Evolutionary conservation across 176 grass and related monocot genomes (phyloP), one percentile per base, ranked within the genome.

Genomic region (Zizania latifolia): DNA sequence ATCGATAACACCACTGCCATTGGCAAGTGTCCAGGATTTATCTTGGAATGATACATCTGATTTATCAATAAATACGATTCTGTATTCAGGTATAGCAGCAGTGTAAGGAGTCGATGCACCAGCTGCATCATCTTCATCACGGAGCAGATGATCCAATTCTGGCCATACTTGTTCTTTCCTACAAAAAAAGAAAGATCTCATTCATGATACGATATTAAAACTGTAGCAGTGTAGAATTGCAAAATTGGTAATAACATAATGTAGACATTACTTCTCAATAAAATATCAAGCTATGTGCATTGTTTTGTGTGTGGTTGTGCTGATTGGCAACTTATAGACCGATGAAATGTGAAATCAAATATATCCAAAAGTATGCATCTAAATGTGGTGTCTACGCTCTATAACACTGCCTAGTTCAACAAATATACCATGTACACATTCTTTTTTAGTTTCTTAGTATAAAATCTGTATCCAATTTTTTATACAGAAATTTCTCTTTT

Each of bases 141-240:
- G 89, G 62, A 99, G 83, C 53, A 95, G 71, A 43, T 92, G 82
- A 77, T 99, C 96, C 51, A 95, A 76, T 58, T 99, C 96, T 68
- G 89, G 92, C 96, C 96, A 94, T 36, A 92, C 65, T 67, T 86
- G 76, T 61, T 99, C 96, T 87, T 88, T 99, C 92, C 95, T 99
- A 73, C 39, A 93, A 28, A 75, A 36, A 70, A 80, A 68, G 37
- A 78, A 33, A 72, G 8, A 30, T 70, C 65, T 15, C n/a, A n/a
- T n/a, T n/a, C n/a, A n/a, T n/a, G n/a, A n/a, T n/a, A n/a, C n/a
- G n/a, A n/a, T n/a, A n/a, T n/a, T n/a, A n/a, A n/a, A n/a, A n/a
- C n/a, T 41, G 33, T 10, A 87, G 46, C 46, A 50, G 46, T n/a
- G 17, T 26, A 65, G 41, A 36, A 63, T 31, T 35, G 28, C 6